A percentile compares a stretch with the other conserved stretches of the same genome.
phyloP scores from a whole-genome alignment of 257 asterid genomes.

The Nyctanthes arbortristis region DNA sequence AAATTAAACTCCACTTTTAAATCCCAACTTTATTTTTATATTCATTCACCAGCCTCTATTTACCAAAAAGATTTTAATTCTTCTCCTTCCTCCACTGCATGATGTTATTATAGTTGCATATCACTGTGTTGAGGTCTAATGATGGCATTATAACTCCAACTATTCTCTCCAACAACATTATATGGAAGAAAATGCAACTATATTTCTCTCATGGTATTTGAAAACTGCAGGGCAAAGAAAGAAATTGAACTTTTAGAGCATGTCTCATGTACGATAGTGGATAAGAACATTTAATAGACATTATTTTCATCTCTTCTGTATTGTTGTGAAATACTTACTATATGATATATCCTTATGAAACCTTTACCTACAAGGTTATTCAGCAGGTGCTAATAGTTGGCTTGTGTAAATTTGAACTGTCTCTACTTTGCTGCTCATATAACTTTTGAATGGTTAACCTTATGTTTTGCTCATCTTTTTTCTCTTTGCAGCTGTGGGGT shows the following conservation, averaged over 20 bases:
- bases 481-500: constrained; percentile 86
- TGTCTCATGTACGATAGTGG: too few species aligned
- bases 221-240: not conserved
- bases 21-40: too few species aligned
- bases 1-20: too few species aligned
- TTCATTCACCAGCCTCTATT: too few species aligned
- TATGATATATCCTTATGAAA: too few species aligned
- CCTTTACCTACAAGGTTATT: too few species aligned
- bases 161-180: not conserved
- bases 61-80: not conserved
- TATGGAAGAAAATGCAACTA: not conserved
- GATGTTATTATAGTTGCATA: not conserved
- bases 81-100: not conserved
- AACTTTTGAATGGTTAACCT: not conserved
- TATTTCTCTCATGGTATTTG: not conserved
- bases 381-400: too few species aligned
- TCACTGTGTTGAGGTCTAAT: not conserved
- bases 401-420: not conserved
- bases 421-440: not conserved
- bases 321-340: too few species aligned
- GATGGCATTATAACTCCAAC: not conserved
- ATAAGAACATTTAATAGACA: too few species aligned
- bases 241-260: not conserved
- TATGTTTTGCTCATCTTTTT: constrained; percentile 1
- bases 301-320: too few species aligned